Evolutionary conservation across 73 alveolate genomes (phyloP).

Genomic region (Paramecium pentaurelia): DNA sequence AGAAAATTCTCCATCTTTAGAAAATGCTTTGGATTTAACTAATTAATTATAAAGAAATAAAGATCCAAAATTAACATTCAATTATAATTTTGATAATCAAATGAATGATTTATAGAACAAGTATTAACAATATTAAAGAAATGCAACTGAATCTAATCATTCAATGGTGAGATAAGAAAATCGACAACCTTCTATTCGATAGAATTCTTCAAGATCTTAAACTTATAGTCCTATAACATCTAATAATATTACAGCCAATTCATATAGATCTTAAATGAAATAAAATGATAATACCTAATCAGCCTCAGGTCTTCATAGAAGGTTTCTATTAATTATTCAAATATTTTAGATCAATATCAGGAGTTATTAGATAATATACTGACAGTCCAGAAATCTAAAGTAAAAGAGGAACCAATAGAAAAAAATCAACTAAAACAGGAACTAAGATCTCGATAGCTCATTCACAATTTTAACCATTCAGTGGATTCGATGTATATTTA

Average conservation of each 20-base stretch:
- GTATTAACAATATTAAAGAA: background rate
- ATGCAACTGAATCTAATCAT: background rate
- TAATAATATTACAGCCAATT: background rate
- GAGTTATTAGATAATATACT: background rate
- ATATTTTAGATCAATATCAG: background rate
- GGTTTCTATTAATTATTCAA: background rate
- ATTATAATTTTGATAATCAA: background rate
- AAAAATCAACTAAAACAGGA: constrained; percentile 27
- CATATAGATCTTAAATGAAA: background rate
- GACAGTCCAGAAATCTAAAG: constrained; percentile 9
- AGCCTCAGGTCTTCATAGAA: background rate
- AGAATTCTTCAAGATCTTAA: background rate
- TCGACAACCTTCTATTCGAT: background rate
- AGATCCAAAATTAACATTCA: constrained; percentile 13
- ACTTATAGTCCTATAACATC: constrained; percentile 36
- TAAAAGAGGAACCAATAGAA: background rate
- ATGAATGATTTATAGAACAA: constrained; percentile 9
- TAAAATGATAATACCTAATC: background rate
- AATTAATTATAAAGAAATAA: background rate
- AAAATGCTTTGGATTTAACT: background rate
- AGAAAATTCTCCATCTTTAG: background rate
- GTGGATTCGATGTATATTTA: constrained; percentile 12
- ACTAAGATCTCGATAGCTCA: background rate
- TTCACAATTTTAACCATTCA: background rate
- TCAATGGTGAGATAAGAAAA: background rate